Conservation (phyloP, 1,284 basidiomycete species). For the Ustilago trichophora region DNA sequence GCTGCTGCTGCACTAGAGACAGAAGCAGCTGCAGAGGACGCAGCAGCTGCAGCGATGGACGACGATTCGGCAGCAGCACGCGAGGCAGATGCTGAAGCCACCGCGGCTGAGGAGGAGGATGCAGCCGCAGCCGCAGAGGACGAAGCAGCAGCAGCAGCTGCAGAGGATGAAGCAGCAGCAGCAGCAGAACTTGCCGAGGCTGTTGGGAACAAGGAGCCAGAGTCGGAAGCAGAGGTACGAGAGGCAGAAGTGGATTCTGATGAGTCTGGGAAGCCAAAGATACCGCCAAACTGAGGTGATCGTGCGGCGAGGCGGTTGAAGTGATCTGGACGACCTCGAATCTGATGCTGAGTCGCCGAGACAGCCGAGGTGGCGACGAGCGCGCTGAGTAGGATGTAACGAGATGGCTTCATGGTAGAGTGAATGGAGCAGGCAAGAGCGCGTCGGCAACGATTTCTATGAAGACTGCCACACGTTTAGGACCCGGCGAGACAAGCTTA, state of each 20-base stretch:
- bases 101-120: constrained; percentile 10
- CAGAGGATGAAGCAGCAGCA: constrained; percentile 8
- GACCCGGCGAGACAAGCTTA: too few species aligned
- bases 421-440: not conserved
- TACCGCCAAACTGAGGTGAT: too few species aligned
- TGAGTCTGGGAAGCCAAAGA: not conserved
- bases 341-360: constrained; percentile 20
- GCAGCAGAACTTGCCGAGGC: constrained; percentile 15
- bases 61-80: constrained; percentile 24
- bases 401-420: constrained; percentile 24
- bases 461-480: too few species aligned
- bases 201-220: constrained; percentile 1
- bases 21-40: constrained; percentile 16
- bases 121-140: constrained; percentile 25
- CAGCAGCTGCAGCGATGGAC: constrained; percentile 25
- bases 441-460: too few species aligned
- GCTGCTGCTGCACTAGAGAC: too few species aligned
- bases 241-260: constrained; percentile 9
- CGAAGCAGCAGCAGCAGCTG: constrained; percentile 26
- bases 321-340: constrained; percentile 20
- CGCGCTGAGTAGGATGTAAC: constrained; percentile 23
- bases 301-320: constrained; percentile 9
- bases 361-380: constrained; percentile 23
- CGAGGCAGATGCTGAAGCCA: constrained; percentile 28
- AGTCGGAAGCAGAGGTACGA: constrained; percentile 4